phyloP scores from a whole-genome alignment of 179 eudicot genomes.

The Drosera spatulata region DNA sequence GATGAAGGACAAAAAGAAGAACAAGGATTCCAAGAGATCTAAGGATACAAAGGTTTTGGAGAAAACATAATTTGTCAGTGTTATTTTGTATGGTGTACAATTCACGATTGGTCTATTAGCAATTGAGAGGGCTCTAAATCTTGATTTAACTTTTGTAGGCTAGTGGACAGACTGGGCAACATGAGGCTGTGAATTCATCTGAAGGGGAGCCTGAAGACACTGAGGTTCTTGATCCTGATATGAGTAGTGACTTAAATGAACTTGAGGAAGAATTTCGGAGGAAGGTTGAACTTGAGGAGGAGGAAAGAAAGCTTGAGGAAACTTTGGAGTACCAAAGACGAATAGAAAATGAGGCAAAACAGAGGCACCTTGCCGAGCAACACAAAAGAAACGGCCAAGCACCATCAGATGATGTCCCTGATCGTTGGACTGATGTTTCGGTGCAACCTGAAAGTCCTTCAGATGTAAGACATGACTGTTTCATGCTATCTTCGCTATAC shows the following conservation, averaged over 20 bases:
- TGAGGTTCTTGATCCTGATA: constrained; percentile 22
- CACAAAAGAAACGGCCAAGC: constrained; percentile 24
- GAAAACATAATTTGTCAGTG: too few relatives aligned
- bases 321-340: constrained; percentile 78
- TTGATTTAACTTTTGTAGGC: constrained; percentile 33
- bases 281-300: constrained; percentile 79
- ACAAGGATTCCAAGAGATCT: constrained; percentile 50
- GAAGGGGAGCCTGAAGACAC: constrained; percentile 33
- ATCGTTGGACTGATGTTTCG: constrained; percentile 10
- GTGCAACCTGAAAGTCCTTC: constrained; percentile 8
- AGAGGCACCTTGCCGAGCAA: constrained; percentile 80
- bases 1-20: constrained; percentile 70
- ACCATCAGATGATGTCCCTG: constrained; percentile 19
- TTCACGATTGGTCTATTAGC: not conserved
- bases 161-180: constrained; percentile 31
- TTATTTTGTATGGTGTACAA: not conserved
- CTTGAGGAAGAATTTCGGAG: constrained; percentile 53
- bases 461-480: constrained; percentile 4
- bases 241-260: constrained; percentile 28
- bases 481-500: too few relatives aligned
- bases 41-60: constrained; percentile 62
- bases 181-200: constrained; percentile 28
- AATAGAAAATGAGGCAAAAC: constrained; percentile 87
- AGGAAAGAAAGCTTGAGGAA: constrained; percentile 92
- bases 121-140: constrained; percentile 5